Evolutionary conservation across 345 rosid species (phyloP).

Genomic region (Cardamine occulta): DNA sequence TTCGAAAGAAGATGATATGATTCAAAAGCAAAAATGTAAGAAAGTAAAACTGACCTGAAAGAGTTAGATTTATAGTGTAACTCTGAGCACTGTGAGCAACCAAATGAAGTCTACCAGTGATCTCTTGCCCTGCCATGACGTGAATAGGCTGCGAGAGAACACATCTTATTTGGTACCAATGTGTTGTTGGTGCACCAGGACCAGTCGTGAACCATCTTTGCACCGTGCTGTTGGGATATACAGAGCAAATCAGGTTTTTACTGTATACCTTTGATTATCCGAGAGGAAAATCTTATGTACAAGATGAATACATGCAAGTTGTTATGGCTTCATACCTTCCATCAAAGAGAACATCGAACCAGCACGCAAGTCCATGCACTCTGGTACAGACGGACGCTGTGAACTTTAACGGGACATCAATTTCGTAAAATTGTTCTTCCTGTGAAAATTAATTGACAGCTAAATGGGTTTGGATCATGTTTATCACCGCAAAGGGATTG

Average conservation of each 20-base stretch:
- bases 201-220: slow-evolving; percentile 96
- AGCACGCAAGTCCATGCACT: slow-evolving; percentile 95
- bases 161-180: slow-evolving; percentile 96
- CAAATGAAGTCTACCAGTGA: slow-evolving; percentile 82
- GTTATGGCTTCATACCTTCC: slow-evolving; percentile 62
- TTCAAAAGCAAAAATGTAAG: neutral
- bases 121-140: slow-evolving; percentile 95
- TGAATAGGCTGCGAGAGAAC: slow-evolving; percentile 91
- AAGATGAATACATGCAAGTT: neutral
- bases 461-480: slow-evolving; percentile 13
- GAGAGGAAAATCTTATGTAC: neutral
- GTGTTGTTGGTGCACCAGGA: slow-evolving; percentile 96
- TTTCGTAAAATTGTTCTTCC: slow-evolving; percentile 88
- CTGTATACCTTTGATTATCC: slow-evolving; percentile 58
- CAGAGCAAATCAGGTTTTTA: slow-evolving; percentile 12
- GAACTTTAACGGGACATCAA: slow-evolving; percentile 86
- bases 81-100: slow-evolving; percentile 93
- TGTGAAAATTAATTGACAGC: slow-evolving; percentile 44
- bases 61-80: slow-evolving; percentile 77
- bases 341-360: slow-evolving; percentile 92
- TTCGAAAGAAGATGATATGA: slow-evolving; percentile 27
- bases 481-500: neutral
- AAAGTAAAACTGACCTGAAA: slow-evolving; percentile 61
- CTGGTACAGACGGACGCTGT: slow-evolving; percentile 75
- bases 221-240: slow-evolving; percentile 59